These are phyloP conservation scores for Rhypophila decipiens DNA, from an alignment of 495 filamentous ascomycete species.

Conservation along the genomic window DNA sequence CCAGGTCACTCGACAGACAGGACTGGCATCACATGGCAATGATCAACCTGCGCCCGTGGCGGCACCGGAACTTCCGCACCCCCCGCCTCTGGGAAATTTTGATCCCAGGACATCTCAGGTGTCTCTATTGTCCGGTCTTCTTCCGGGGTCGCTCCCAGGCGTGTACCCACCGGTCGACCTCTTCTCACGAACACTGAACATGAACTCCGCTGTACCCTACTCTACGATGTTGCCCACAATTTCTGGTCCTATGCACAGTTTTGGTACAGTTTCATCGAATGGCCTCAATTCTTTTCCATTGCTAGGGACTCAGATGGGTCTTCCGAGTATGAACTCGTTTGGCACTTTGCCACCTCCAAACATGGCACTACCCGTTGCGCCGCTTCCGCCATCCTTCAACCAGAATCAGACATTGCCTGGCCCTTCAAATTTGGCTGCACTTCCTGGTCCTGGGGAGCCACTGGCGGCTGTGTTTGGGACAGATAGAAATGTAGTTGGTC, in stretches of 20 bases:
- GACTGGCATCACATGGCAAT: no score
- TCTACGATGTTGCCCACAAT: neutral
- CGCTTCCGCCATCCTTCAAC: neutral
- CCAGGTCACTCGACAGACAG: neutral
- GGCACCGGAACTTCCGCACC: neutral
- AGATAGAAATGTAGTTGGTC: slow-evolving; percentile 14
- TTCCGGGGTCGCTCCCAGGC: neutral
- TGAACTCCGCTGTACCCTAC: neutral
- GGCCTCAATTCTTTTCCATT: neutral
- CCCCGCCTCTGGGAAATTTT: neutral
- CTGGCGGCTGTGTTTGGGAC: neutral
- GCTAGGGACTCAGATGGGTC: neutral
- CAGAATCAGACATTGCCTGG: neutral
- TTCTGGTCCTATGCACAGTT: neutral
- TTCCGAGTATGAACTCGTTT: neutral
- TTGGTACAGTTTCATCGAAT: neutral
- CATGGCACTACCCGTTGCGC: neutral
- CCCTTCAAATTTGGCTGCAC: neutral
- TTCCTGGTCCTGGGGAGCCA: neutral
- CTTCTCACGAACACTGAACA: neutral
- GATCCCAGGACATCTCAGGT: neutral
- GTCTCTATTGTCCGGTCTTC: neutral
- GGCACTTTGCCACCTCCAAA: slow-evolving; percentile 7
- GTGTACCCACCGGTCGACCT: neutral
- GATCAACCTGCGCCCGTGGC: neutral